Base-by-base conservation (phyloP, 179 eudicot species). In the Drosera spatulata region DNA sequence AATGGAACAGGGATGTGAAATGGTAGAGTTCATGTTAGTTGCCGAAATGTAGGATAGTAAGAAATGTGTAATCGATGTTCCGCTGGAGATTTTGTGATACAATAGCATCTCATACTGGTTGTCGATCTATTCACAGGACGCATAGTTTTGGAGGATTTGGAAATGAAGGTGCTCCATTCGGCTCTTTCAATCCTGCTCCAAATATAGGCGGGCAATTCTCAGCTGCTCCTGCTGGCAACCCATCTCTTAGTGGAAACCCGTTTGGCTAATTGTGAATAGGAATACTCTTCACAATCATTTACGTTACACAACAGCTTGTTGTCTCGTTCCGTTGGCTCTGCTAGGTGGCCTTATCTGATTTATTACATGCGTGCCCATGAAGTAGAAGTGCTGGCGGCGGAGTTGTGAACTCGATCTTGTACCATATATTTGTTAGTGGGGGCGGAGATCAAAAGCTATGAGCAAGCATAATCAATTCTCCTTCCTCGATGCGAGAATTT, bases 201-300 rank as follows among this genome's bases (percentile, higher is more conserved):
- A 75, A 67, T 50, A 48, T 49, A 45, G 56, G 69, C 54, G 78
- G 73, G 66, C 66, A 74, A 48, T 69, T 73, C 54, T 68, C 80
- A 59, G 64, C 83, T 15, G 73, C 83, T 13, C 55, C 83, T 64
- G 40, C 70, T 43, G 77, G 71, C 10, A 79, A 75, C 79, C 68
- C 86, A 37, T 63, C 85, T 22, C 56, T 75, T 22, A 72, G 86
- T 50, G 86, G 86, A 55, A 85, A 85, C 72, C 93, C 93, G 1
- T 85, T 85, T 51, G 89, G 89, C 52, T 85, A 68, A 66, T 65
- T n/a, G 37, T 9, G 52, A 61, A 39, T 41, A 6, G 4, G n/a
- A 22, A 12, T 50, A 5, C 52, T 22, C 12, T 14, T 8, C 15
- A 39, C 44, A 7, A 13, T 22, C 11, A n/a, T 68, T 60, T 33